Conservation (phyloP, 192 early-diverging fungal species). For the Gamsiella multidivaricata region DNA sequence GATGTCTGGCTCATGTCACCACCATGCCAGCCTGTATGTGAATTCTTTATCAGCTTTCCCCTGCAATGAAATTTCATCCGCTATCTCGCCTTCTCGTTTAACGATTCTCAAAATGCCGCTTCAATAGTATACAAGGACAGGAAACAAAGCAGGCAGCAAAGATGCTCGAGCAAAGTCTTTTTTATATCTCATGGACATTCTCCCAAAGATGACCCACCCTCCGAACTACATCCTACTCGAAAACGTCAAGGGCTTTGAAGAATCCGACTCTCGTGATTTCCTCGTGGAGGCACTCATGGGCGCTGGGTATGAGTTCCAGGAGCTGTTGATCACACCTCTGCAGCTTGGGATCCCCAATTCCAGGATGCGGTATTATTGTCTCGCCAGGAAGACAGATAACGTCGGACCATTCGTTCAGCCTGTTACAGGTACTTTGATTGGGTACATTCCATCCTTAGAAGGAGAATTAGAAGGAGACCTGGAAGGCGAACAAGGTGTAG, state of each 20-base stretch:
- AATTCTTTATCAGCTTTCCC: not conserved
- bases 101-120: not conserved
- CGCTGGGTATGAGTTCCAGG: conserved; percentile 74
- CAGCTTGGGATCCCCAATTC: conserved; percentile 85
- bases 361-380: conserved; percentile 79
- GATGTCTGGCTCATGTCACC: conserved; percentile 87
- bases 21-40: conserved; percentile 78
- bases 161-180: conserved; percentile 81
- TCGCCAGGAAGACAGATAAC: conserved; percentile 53
- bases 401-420: conserved; percentile 56
- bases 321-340: conserved; percentile 79
- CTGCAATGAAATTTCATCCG: not conserved
- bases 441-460: conserved; percentile 50
- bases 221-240: conserved; percentile 80
- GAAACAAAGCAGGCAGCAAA: conserved; percentile 74
- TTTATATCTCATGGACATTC: conserved; percentile 74
- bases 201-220: conserved; percentile 63
- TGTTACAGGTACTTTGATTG: conserved; percentile 53
- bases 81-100: not conserved
- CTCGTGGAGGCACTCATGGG: conserved; percentile 28
- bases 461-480: not conserved
- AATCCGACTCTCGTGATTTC: conserved; percentile 41
- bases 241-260: conserved; percentile 87
- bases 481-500: not conserved
- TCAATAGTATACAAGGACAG: conserved; percentile 72